These are phyloP conservation scores for Senna siamea DNA, from an alignment of 306 rosid genomes.

Conservation along the genomic window DNA sequence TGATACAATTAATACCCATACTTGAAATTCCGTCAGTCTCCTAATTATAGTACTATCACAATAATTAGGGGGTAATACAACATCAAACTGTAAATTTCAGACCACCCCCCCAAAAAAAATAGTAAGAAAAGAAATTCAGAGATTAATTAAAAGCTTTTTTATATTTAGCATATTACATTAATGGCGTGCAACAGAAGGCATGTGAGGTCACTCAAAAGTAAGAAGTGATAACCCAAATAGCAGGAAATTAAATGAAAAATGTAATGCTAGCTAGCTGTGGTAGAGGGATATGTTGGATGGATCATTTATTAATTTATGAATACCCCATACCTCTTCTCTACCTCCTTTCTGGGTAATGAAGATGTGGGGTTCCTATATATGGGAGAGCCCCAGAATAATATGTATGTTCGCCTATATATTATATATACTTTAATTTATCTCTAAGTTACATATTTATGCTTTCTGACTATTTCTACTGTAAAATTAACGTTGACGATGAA, in stretches of 20 bases:
- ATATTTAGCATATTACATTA: no score
- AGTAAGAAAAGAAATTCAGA: background rate
- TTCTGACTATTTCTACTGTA: background rate
- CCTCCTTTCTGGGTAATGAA: background rate
- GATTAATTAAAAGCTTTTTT: background rate
- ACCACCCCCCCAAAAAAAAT: no score
- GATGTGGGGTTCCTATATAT: constrained; percentile 7
- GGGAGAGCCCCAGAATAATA: background rate
- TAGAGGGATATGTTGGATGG: background rate
- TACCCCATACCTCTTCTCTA: background rate
- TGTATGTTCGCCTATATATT: background rate
- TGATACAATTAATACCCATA: background rate
- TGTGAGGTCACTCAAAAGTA: constrained; percentile 1
- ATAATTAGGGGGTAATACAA: no score
- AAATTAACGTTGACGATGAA: background rate
- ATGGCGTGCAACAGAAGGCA: constrained; percentile 1
- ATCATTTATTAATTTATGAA: constrained; percentile 11
- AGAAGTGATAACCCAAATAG: background rate
- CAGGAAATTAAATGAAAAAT: constrained; percentile 6
- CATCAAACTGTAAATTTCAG: no score
- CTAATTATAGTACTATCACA: no score
- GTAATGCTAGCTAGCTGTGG: background rate
- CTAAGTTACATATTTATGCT: background rate
- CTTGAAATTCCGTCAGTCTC: no score
- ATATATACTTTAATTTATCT: background rate